Evolutionary conservation across 148 eudicot genomes (phyloP), one percentile per base, ranked within the genome.

Genomic region (Selenicereus undatus): DNA sequence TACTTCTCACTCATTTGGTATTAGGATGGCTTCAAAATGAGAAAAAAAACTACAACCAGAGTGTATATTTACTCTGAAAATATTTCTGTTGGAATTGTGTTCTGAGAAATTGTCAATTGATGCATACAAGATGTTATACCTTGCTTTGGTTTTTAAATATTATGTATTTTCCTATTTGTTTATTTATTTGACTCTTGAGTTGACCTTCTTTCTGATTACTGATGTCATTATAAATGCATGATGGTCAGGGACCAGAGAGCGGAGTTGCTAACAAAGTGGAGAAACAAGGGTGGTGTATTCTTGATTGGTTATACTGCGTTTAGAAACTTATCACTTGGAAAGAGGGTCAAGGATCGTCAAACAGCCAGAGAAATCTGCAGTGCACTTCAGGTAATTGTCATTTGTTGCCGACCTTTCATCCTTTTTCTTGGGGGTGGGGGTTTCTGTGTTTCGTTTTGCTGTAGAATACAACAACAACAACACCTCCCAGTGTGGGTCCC

Each of bases 221-320:
- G 65, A 66, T 54, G 24, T 51, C 64, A 74, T 77, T 30, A 51
- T 64, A 36, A 2, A 58, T 74, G 50, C 81, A 24, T 35, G 78
- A 64, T 85, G 50, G 48, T 75, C 87, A 96, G 99, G 88, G 95
- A 96, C 76, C 85, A 90, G 84, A 91, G 97, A 88, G 88, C 86
- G 66, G 91, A 90, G 42, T 82, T 93, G 88, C 90, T 96, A 24
- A 82, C 72, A 18, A 96, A 96, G 86, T 96, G 99, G 99, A 93
- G 92, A 85, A 82, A 75, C 43, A 96, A 96, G 81, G 99, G 99
- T 54, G 99, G 99, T 42, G 88, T 96, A 16, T 92, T 96, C 83
- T 82, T 96, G 81, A 93, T 96, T 79, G 97, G 99, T 36, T 96
- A 96, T 84, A 43, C 87, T 77, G 81, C 97, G 78, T 96, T 93